Evolutionary conservation across 2,329 filamentous ascomycete species (phyloP), one percentile per base, ranked within the genome.

Genomic region (Epichloe baconii): DNA sequence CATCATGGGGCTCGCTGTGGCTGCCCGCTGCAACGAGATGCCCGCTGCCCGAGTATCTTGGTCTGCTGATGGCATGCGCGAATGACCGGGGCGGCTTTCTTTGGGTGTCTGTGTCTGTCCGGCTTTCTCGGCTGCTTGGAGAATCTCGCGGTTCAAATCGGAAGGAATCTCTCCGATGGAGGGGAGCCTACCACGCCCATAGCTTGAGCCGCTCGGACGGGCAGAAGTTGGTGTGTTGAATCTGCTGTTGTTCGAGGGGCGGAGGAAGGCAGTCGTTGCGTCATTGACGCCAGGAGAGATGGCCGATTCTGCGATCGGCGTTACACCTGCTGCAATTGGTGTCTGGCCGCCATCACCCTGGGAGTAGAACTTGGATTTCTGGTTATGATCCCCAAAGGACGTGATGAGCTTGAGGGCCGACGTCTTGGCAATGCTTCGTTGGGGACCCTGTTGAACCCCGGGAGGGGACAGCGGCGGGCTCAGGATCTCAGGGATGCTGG

Each of bases 391-490:
- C 7, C 82, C 85, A 61, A 98, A 97, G 0, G 86, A 84, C 0
- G 93, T 97, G 60, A 97, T 94, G 2, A 97, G 78, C 65, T 94
- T 95, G 54, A 97, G 72, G 0, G 91, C 82, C 10, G 88, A 87
- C 31, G 85, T 83, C 70, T 94, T 94, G 12, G 83, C 81, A 48
- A 88, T 80, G 68, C 77, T 77, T 56, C 77, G 71, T 63, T 79
- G 74, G 49, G 79, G 77, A 2, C 78, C 78, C 54, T 72, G 74
- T 54, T 76, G 77, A 48, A 80, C 62, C 23, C 79, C 80, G 0
- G 86, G 86, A 8, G 86, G 85, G 1, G 86, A 90, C n/a, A 88
- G 65, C 3, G 86, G 79, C 15, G 85, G 82, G 62, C 86, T 85
- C 5, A 86, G 67, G 52, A 83, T 64, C 64, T 84, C 72, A 53